Conservation (phyloP, 139 green algal genomes). For the Chlamydomonas incerta region DNA sequence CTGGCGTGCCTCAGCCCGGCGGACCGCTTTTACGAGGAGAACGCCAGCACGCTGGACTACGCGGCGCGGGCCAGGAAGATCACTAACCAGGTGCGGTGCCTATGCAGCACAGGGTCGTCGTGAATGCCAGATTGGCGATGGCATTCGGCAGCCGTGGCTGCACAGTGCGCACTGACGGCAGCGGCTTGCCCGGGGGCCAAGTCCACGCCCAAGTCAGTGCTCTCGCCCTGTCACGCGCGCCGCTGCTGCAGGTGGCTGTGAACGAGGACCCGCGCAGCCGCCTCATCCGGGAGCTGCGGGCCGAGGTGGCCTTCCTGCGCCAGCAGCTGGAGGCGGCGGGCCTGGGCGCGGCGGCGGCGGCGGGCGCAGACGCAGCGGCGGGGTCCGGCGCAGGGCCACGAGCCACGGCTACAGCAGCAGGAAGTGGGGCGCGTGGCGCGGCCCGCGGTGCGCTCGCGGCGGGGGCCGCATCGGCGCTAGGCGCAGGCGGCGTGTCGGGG, state of each 20-base stretch:
- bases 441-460: not conserved
- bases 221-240: too few species aligned
- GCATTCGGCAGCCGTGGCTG: too few species aligned
- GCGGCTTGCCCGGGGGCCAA: too few species aligned
- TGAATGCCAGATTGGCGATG: too few species aligned
- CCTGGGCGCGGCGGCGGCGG: too few species aligned
- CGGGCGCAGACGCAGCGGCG: not conserved
- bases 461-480: not conserved
- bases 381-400: not conserved
- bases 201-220: too few species aligned
- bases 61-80: slow-evolving; percentile 51
- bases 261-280: slow-evolving; percentile 70
- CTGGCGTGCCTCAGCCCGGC: slow-evolving; percentile 61
- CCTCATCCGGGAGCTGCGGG: slow-evolving; percentile 66
- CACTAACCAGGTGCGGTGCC: slow-evolving; percentile 51
- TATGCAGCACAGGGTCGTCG: not conserved
- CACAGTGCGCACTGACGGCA: too few species aligned
- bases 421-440: not conserved
- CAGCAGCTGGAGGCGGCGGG: slow-evolving; percentile 46
- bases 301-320: slow-evolving; percentile 60
- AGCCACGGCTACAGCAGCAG: too few species aligned
- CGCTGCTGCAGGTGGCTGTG: slow-evolving; percentile 61
- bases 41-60: slow-evolving; percentile 71
- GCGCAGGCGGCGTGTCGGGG: too few species aligned
- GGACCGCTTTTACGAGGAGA: slow-evolving; percentile 59